Base-by-base conservation (phyloP, 108 stramenopile genomes). In the Aurantiochytrium sp. region DNA sequence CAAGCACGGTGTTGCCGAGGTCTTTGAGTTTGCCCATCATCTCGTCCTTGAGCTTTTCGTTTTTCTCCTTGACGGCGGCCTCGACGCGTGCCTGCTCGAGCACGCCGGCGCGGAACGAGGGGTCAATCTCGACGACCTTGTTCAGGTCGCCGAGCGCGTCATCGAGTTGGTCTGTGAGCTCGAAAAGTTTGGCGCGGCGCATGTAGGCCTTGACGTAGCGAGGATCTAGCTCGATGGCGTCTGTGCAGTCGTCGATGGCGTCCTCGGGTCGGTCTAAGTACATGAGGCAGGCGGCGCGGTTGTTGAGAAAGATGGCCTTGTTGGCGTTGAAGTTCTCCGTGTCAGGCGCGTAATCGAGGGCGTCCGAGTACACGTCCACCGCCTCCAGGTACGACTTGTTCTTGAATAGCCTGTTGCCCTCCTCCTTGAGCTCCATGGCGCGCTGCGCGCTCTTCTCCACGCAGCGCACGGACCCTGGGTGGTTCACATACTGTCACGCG, bases 11-110 rank as follows among this genome's bases (percentile, higher is more conserved):
- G 89, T 99, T 98, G n/a, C 98, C 98, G 69, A 99, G 91, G 42
- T 99, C 97, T 90, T 98, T 99, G 53, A 99, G 93, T 87, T 99
- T 98, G 30, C 91, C 95, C 91, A 98, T 87, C 27, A 97, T 97
- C 69, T 98, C 97, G 59, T 89, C 94, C 89, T 98, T 97, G 30
- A 98, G 69, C 69, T 97, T 95, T 87, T 99, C 96, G 88, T 98
- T 41, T 54, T 96, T 89, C 55, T 94, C 94, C 37, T 94, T 93
- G 87, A 95, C 92, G 4, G 93, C 52, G 53, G 93, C 94, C 92
- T 96, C 88, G 27, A 97, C 86, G 32, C 96, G 89, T 0, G 68
- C 54, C 34, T 94, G 92, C 37, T 92, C 92, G 36, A 95, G 41
- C 50, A 93, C 92, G 1, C 97, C 97, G 85, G 97, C 98, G 86